A percentile compares a stretch with the other conserved stretches of the same genome.
phyloP scores from a whole-genome alignment of 106 monocot genomes.

The Narthecium ossifragum region DNA sequence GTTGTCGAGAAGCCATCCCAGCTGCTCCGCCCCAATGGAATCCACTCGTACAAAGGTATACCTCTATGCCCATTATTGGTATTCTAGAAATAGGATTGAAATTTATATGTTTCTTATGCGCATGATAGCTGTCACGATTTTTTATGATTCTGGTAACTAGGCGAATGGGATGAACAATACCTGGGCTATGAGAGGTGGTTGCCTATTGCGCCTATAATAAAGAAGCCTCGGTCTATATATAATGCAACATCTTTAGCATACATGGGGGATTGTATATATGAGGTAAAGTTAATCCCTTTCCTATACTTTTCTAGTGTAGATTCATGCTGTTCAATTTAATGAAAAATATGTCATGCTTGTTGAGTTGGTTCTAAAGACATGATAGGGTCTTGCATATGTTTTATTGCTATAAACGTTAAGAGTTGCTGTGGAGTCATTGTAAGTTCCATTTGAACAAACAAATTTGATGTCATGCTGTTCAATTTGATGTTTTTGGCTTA shows the following conservation, averaged over 20 bases:
- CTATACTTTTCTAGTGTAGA: background rate
- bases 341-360: too few species aligned
- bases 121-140: background rate
- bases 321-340: too few species aligned
- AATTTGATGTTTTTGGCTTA: background rate
- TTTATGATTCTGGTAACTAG: conserved; percentile 16
- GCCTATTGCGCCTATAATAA: conserved; percentile 78
- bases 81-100: background rate
- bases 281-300: conserved; percentile 33
- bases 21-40: conserved; percentile 20
- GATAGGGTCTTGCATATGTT: too few species aligned
- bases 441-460: background rate
- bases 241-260: conserved; percentile 89
- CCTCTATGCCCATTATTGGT: background rate
- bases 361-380: too few species aligned
- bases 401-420: too few species aligned
- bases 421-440: background rate
- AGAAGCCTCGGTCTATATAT: conserved; percentile 79
- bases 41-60: conserved; percentile 12
- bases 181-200: conserved; percentile 87
- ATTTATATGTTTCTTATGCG: background rate
- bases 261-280: conserved; percentile 95
- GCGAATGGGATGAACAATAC: conserved; percentile 30
- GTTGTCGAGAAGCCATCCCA: conserved; percentile 11
- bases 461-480: background rate